A percentile compares a stretch with the other conserved stretches of the same genome.
phyloP scores from a whole-genome alignment of 768 basidiomycete species.

The Mycena filopes region DNA sequence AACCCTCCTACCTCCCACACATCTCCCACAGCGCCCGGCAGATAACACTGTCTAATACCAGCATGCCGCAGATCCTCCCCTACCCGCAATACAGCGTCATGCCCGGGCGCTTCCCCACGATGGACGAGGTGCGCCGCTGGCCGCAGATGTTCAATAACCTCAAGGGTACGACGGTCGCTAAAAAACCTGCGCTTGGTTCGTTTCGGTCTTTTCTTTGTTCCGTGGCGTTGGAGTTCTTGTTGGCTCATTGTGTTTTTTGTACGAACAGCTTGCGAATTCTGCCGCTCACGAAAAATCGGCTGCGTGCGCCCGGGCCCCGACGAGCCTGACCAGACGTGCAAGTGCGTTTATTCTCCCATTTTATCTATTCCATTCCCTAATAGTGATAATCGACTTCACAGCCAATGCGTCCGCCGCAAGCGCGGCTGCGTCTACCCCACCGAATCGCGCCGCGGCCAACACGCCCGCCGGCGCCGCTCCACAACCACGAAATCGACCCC shows the following conservation, averaged over 20 bases:
- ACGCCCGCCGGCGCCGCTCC: neutral
- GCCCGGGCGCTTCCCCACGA: too few species aligned
- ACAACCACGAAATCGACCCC: neutral
- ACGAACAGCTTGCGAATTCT: conserved; percentile 56
- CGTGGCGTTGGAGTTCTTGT: too few species aligned
- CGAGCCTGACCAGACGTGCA: conserved; percentile 58
- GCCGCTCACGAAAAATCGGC: conserved; percentile 55
- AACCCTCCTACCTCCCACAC: too few species aligned
- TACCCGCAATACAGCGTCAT: too few species aligned
- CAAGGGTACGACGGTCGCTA: neutral
- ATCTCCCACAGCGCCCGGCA: too few species aligned
- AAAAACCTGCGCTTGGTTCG: conserved; percentile 39
- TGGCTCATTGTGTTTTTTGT: too few species aligned
- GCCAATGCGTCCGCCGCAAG: conserved; percentile 8
- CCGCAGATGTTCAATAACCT: neutral
- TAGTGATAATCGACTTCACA: neutral
- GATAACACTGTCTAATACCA: too few species aligned
- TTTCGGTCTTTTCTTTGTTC: too few species aligned
- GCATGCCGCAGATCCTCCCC: too few species aligned
- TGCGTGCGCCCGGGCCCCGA: conserved; percentile 50
- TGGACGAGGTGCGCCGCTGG: neutral
- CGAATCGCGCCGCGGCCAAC: neutral
- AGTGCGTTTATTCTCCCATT: conserved; percentile 45
- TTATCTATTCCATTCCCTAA: neutral
- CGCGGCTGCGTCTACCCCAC: neutral